Percentiles rank a stretch among this genome's conserved stretches.
Conservation (phyloP, 768 basidiomycete species). For the Russula abietina region DNA sequence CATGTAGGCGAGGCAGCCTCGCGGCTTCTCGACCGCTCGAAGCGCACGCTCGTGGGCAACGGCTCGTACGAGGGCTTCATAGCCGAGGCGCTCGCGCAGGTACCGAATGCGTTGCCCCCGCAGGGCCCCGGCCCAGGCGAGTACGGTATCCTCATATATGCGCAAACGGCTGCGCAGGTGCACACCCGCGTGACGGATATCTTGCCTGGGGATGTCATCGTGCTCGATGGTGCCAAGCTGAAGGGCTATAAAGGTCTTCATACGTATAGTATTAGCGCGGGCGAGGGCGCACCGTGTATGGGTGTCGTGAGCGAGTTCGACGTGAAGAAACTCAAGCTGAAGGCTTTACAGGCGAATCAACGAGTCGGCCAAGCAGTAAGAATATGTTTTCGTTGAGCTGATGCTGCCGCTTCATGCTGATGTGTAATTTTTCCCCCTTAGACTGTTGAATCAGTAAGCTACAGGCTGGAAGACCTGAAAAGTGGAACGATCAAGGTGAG, state of each 20-base stretch:
- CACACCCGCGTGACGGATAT: constrained; percentile 73
- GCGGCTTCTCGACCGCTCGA: constrained; percentile 65
- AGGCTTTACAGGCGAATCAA: constrained; percentile 81
- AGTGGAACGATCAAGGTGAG: constrained; percentile 72
- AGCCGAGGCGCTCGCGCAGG: constrained; percentile 54
- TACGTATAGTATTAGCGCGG: constrained; percentile 57
- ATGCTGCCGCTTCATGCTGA: constrained; percentile 1
- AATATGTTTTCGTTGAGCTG: constrained; percentile 4
- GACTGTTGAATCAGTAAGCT: constrained; percentile 75
- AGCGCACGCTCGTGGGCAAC: constrained; percentile 73
- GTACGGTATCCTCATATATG: constrained; percentile 73
- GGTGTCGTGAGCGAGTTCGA: constrained; percentile 82
- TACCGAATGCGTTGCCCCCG: constrained; percentile 51
- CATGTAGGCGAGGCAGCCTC: constrained; percentile 68
- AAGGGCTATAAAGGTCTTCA: constrained; percentile 78
- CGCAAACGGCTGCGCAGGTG: constrained; percentile 60
- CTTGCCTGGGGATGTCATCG: constrained; percentile 79
- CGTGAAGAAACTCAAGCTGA: constrained; percentile 78
- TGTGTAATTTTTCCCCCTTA: constrained; percentile 20
- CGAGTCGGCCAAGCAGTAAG: constrained; percentile 67
- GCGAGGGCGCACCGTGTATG: constrained; percentile 52
- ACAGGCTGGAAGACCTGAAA: constrained; percentile 85
- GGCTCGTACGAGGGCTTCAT: constrained; percentile 81
- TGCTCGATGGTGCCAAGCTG: constrained; percentile 67
- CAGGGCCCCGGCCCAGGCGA: constrained; percentile 33